Conservation (phyloP, 352 stramenopile species). For the Globisporangium recalcitrans region DNA sequence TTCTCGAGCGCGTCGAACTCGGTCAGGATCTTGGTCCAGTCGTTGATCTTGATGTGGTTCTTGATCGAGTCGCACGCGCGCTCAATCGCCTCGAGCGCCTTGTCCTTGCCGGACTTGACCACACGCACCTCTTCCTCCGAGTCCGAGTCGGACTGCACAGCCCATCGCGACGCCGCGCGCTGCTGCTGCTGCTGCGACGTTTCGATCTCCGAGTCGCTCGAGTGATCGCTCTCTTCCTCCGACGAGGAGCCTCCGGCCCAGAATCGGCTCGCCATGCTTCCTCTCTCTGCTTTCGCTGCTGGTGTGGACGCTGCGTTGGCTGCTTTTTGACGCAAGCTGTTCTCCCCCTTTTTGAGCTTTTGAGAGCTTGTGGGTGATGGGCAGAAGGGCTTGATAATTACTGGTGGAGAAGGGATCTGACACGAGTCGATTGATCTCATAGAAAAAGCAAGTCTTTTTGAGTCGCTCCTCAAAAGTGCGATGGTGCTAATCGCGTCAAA, state of each 20-base stretch:
- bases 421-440: no score
- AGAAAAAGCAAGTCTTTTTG: no score
- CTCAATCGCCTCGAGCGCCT: conserved; percentile 74
- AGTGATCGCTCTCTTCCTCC: conserved; percentile 73
- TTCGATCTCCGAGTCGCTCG: conserved; percentile 70
- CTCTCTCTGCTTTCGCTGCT: conserved; percentile 18
- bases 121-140: conserved; percentile 89
- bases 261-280: conserved; percentile 69
- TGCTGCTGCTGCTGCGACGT: conserved; percentile 68
- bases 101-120: conserved; percentile 94
- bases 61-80: conserved; percentile 61
- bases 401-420: conserved; percentile 11
- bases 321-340: not conserved
- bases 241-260: conserved; percentile 78
- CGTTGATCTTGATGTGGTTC: conserved; percentile 95
- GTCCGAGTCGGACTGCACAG: conserved; percentile 79
- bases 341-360: not conserved
- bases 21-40: conserved; percentile 93
- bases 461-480: no score
- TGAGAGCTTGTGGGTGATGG: not conserved
- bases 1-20: conserved; percentile 94
- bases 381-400: conserved; percentile 10
- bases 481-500: no score
- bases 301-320: conserved; percentile 12
- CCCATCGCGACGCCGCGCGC: conserved; percentile 70